Evolutionary conservation across 176 grass and related monocot genomes (phyloP).

Genomic region (Hordeum marinum): DNA sequence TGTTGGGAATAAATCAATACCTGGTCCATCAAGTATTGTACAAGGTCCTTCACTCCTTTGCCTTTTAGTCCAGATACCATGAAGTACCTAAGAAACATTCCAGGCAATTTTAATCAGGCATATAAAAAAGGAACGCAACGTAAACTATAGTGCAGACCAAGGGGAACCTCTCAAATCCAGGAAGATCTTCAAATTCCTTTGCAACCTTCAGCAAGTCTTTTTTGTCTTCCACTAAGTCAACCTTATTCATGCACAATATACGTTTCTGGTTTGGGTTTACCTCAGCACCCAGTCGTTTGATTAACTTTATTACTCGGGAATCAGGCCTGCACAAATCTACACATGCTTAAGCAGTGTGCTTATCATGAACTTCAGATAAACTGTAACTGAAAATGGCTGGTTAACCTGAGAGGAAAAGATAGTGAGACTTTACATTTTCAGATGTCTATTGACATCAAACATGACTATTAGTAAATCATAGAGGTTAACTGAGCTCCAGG

Average conservation of each 20-base stretch:
- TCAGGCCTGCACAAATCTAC: slow-evolving; percentile 63
- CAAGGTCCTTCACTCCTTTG: slow-evolving; percentile 90
- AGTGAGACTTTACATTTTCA: slow-evolving; percentile 57
- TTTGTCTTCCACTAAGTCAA: slow-evolving; percentile 82
- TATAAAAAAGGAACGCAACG: slow-evolving; percentile 10
- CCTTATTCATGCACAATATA: slow-evolving; percentile 97
- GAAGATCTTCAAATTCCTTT: slow-evolving; percentile 91
- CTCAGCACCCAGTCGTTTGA: slow-evolving; percentile 71
- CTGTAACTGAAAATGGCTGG: neutral
- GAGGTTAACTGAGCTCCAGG: slow-evolving; percentile 83
- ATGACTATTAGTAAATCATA: slow-evolving; percentile 93
- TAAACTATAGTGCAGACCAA: neutral
- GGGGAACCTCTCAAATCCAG: slow-evolving; percentile 77
- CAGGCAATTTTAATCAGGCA: slow-evolving; percentile 16
- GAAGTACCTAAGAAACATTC: slow-evolving; percentile 63
- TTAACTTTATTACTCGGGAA: slow-evolving; percentile 72
- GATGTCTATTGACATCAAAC: slow-evolving; percentile 88
- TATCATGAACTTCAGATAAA: neutral
- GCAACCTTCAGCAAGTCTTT: slow-evolving; percentile 88
- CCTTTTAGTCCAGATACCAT: slow-evolving; percentile 95
- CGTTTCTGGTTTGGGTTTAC: slow-evolving; percentile 72
- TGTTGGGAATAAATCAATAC: slow-evolving; percentile 27
- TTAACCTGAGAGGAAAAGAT: neutral
- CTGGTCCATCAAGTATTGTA: slow-evolving; percentile 84
- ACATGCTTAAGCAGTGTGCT: slow-evolving; percentile 17